Conservation (phyloP, 805 yeast species). For the Yarrowia porcina region DNA sequence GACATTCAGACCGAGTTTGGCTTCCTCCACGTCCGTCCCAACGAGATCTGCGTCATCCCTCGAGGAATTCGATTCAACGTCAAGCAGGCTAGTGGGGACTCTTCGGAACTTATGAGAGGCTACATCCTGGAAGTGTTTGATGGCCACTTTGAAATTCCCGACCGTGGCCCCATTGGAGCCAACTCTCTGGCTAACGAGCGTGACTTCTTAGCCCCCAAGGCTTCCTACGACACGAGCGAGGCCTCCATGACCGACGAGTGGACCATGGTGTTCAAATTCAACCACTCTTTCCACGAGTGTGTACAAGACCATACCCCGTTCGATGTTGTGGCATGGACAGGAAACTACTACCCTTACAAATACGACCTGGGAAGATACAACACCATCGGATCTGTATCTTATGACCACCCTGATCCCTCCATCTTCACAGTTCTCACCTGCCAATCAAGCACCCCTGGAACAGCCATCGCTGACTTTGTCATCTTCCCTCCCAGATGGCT, state of each 20-base stretch:
- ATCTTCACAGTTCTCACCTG: slow-evolving; percentile 34
- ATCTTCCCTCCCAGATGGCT: slow-evolving; percentile 37
- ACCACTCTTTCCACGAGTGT: slow-evolving; percentile 28
- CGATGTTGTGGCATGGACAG: slow-evolving; percentile 37
- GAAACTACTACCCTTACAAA: slow-evolving; percentile 36
- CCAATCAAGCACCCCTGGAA: slow-evolving; percentile 31
- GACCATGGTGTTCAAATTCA: slow-evolving; percentile 27
- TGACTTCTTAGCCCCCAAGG: slow-evolving; percentile 35
- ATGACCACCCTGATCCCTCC: slow-evolving; percentile 36
- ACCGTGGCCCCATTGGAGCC: slow-evolving; percentile 36
- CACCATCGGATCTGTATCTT: slow-evolving; percentile 35
- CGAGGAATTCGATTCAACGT: slow-evolving; percentile 34
- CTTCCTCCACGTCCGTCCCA: slow-evolving; percentile 32
- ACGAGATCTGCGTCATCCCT: slow-evolving; percentile 35
- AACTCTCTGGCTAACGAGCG: slow-evolving; percentile 36
- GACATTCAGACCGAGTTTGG: slow-evolving; percentile 36
- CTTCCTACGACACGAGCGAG: slow-evolving; percentile 29
- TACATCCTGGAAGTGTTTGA: slow-evolving; percentile 35
- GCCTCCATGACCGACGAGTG: slow-evolving; percentile 10
- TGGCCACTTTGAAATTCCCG: slow-evolving; percentile 36
- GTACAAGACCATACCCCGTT: slow-evolving; percentile 33
- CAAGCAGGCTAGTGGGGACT: slow-evolving; percentile 28
- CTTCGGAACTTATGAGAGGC: slow-evolving; percentile 28
- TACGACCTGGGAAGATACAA: slow-evolving; percentile 35
- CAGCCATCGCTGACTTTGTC: slow-evolving; percentile 36